A percentile compares a stretch with the other conserved stretches of the same genome.
These are phyloP conservation scores for Lachnellula hyalina DNA, from an alignment of 2,329 filamentous ascomycete species.

Conservation along the genomic window DNA sequence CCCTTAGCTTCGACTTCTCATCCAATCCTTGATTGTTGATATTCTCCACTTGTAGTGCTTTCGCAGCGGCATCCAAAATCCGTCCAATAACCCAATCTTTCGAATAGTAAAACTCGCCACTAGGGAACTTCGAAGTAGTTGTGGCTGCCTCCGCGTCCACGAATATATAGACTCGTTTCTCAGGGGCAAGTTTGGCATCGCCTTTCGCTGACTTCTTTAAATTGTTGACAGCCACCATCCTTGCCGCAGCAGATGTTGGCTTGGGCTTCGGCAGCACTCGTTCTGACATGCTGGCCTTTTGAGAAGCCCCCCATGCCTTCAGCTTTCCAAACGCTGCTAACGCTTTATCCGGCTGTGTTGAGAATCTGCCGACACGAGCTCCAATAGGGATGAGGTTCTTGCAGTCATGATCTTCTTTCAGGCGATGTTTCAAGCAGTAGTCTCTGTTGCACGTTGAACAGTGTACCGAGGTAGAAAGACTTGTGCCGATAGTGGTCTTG, in stretches of 20 bases:
- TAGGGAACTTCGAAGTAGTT: conserved; percentile 75
- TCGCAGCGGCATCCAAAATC: conserved; percentile 72
- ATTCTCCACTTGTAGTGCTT: conserved; percentile 72
- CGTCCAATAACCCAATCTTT: conserved; percentile 87
- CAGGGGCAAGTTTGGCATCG: conserved; percentile 70
- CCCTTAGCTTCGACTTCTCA: conserved; percentile 73
- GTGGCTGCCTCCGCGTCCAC: conserved; percentile 89
- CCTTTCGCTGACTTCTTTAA: conserved; percentile 88
- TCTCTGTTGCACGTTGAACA: conserved; percentile 66
- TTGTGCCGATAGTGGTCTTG: conserved; percentile 67
- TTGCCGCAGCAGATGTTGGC: conserved; percentile 56
- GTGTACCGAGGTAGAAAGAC: conserved; percentile 61
- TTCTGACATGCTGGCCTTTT: conserved; percentile 49
- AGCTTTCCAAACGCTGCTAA: conserved; percentile 71
- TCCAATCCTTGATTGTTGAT: conserved; percentile 72
- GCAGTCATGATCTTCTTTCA: conserved; percentile 81
- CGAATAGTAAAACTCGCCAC: conserved; percentile 74
- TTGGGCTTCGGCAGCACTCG: conserved; percentile 57
- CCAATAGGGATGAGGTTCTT: conserved; percentile 62
- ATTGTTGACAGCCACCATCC: conserved; percentile 64
- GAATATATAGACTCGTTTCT: conserved; percentile 85
- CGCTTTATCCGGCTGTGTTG: conserved; percentile 55
- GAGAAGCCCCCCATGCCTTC: conserved; percentile 72
- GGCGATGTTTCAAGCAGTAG: conserved; percentile 73
- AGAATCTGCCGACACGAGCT: conserved; percentile 41